Base-by-base conservation (phyloP, 1,139 yeast species). In the Sugiyamaella paludigena region DNA sequence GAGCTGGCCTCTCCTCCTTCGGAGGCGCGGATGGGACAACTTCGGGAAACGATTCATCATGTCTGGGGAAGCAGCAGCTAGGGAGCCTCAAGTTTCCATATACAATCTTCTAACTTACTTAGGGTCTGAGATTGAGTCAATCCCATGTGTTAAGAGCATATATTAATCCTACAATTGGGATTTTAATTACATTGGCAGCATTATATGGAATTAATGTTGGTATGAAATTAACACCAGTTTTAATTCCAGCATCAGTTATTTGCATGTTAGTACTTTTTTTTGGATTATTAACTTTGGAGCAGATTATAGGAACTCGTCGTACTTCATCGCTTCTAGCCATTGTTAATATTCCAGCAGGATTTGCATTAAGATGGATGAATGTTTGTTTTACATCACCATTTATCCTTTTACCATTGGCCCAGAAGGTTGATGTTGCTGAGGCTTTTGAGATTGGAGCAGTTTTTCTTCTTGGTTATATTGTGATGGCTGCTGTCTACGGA, bases 301-400 rank as follows among this genome's bases (percentile, higher is more conserved):
- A 54, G 47, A 40, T 65, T 2, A 61, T 61, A 49, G 81, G 71
- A 29, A 66, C 63, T 55, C 68, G 72, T 62, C 57, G 65, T 13
- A 72, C 78, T 2, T 67, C 73, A n/a, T 63, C 65, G 33, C 66
- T 80, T 37, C 69, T 84, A 44, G 41, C 43, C 9, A 58, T 79
- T 19, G 71, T 83, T 47, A 81, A 81, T 48, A 78, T 86, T 1
- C 83, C 87, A 0, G 79, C 81, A 70, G 84, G 85, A 48, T 85
- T 85, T 62, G 72, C 84, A 1, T 70, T 86, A 50, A 74, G 84
- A 49, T 86, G 92, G 92, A 86, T 86, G 68, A 84, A 83, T 63
- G 76, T 84, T 8, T 84, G 81, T 63, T 86, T 86, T 71, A 81
- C 87, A 1, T 92, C 94, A 0, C 81, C 89, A 0, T 85, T 86